Evolutionary conservation across 2,329 filamentous ascomycete genomes (phyloP).

Genomic region (Arthrobotrys megalospora): DNA sequence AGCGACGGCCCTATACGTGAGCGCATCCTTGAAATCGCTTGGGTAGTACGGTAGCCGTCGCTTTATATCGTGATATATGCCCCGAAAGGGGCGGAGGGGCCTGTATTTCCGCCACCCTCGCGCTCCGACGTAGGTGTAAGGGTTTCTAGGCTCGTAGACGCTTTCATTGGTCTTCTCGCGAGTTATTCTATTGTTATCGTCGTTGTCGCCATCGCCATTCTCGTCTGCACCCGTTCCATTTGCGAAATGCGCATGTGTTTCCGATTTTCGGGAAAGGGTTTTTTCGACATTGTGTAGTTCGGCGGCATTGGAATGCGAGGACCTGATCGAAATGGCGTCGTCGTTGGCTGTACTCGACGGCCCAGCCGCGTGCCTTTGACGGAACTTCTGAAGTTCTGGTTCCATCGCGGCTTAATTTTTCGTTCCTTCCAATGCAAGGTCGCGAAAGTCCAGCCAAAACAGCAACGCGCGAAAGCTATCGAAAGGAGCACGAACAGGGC

Average conservation of each 20-base stretch:
- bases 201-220: neutral
- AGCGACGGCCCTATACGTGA: slow-evolving; percentile 72
- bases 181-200: slow-evolving; percentile 19
- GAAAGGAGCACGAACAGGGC: slow-evolving; percentile 18
- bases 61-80: slow-evolving; percentile 60
- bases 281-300: slow-evolving; percentile 37
- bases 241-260: slow-evolving; percentile 17
- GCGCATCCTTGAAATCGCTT: slow-evolving; percentile 73
- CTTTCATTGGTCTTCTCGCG: slow-evolving; percentile 57
- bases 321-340: slow-evolving; percentile 46
- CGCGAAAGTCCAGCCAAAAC: neutral
- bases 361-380: slow-evolving; percentile 29
- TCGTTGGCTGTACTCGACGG: slow-evolving; percentile 20
- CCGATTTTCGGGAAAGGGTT: slow-evolving; percentile 25
- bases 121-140: slow-evolving; percentile 49
- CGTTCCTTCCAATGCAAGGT: neutral
- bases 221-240: slow-evolving; percentile 8
- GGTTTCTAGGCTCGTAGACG: slow-evolving; percentile 44
- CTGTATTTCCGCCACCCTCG: slow-evolving; percentile 60
- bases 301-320: slow-evolving; percentile 1
- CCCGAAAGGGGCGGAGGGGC: slow-evolving; percentile 50
- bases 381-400: slow-evolving; percentile 53
- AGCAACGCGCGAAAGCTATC: slow-evolving; percentile 3
- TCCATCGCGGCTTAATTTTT: slow-evolving; percentile 38
- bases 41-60: slow-evolving; percentile 67